phyloP scores from a whole-genome alignment of 2,329 filamentous ascomycete species.

The Ceratocystis smalleyi region DNA sequence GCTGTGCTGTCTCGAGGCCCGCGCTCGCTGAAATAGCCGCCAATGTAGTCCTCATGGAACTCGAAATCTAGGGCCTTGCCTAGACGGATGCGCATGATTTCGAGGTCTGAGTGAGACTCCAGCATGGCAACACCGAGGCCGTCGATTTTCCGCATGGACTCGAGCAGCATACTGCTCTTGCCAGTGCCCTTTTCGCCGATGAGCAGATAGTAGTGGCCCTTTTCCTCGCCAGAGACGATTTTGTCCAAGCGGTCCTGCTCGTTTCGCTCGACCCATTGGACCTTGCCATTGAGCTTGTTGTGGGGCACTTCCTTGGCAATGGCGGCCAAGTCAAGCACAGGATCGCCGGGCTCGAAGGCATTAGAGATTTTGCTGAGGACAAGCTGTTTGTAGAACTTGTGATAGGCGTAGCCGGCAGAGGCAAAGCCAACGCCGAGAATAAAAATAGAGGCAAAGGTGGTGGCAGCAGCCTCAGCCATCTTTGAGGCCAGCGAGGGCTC shows the following conservation, averaged over 20 bases:
- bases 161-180: constrained; percentile 89
- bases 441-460: constrained; percentile 58
- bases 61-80: constrained; percentile 93
- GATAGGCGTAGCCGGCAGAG: constrained; percentile 59
- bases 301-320: constrained; percentile 40
- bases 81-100: constrained; percentile 84
- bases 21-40: constrained; percentile 84
- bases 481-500: constrained; percentile 35
- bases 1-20: constrained; percentile 86
- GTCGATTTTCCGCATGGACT: constrained; percentile 85
- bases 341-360: constrained; percentile 84
- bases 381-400: constrained; percentile 73
- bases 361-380: constrained; percentile 86
- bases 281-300: constrained; percentile 22
- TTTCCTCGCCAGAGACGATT: constrained; percentile 59
- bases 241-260: constrained; percentile 69
- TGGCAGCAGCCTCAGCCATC: constrained; percentile 59
- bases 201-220: constrained; percentile 78
- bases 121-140: constrained; percentile 88
- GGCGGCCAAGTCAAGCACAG: constrained; percentile 67
- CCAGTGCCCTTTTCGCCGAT: constrained; percentile 93
- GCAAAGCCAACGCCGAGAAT: constrained; percentile 52
- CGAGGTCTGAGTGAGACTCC: constrained; percentile 84
- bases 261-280: constrained; percentile 65
- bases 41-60: constrained; percentile 95